These are phyloP conservation scores for Sporormia fimetaria DNA, from an alignment of 495 filamentous ascomycete genomes.

Conservation along the genomic window DNA sequence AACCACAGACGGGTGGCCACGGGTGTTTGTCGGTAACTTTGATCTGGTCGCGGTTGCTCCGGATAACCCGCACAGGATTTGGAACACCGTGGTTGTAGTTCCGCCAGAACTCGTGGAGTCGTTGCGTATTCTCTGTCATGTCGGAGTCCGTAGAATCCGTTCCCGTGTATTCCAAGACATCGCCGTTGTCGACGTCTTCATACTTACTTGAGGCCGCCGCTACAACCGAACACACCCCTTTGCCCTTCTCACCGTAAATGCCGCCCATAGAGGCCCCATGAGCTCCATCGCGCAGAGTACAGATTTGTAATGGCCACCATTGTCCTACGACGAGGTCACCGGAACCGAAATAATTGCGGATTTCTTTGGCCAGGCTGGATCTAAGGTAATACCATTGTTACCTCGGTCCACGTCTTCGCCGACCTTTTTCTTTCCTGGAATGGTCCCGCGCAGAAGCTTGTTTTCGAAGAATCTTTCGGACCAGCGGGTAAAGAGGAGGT, in stretches of 20 bases:
- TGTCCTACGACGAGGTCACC: constrained; percentile 42
- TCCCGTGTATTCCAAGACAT: constrained; percentile 43
- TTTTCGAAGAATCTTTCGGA: constrained; percentile 32
- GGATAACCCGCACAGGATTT: constrained; percentile 39
- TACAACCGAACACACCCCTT: constrained; percentile 36
- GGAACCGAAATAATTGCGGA: constrained; percentile 34
- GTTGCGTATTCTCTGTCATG: constrained; percentile 31
- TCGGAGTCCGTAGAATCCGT: constrained; percentile 32
- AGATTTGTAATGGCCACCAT: constrained; percentile 48
- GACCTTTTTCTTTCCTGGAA: constrained; percentile 3
- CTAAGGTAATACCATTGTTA: constrained; percentile 24
- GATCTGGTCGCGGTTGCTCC: constrained; percentile 29
- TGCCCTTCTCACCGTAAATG: constrained; percentile 33
- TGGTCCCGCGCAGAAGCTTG: constrained; percentile 41
- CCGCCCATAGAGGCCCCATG: constrained; percentile 43
- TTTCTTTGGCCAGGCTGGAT: constrained; percentile 22
- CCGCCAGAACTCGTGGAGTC: constrained; percentile 32
- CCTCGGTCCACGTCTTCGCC: no score
- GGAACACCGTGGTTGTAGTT: constrained; percentile 10
- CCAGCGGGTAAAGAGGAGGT: constrained; percentile 36
- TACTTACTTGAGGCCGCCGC: constrained; percentile 33
- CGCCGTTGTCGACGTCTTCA: constrained; percentile 39
- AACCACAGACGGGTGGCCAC: constrained; percentile 39
- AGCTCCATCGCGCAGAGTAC: constrained; percentile 44
- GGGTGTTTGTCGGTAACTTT: no score